Evolutionary conservation across 768 basidiomycete species (phyloP), one percentile per base, ranked within the genome.

Genomic region (Suillus paluster): DNA sequence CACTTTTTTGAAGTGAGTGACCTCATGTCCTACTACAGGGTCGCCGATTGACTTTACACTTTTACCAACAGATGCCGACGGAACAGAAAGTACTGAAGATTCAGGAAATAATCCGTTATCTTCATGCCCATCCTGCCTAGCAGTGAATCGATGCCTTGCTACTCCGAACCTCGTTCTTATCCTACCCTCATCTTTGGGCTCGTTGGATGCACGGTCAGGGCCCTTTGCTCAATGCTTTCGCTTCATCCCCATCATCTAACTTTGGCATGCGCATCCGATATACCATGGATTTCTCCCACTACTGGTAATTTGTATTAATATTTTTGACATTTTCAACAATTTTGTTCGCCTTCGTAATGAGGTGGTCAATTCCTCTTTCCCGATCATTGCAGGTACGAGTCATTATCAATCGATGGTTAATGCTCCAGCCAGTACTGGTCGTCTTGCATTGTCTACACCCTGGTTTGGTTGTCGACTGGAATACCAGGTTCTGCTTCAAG

Each of bases 81-180:
- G 74, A 86, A 30, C 77, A 84, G 45, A 86, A 87, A 65, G 65
- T 87, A 1, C 66, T 76, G 59, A 80, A 80, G 62, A 88, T 87
- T 27, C 68, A 81, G 54, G 82, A 83, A 63, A 73, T 82, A 8
- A 79, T 86, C 62, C 75, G 73, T 38, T 74, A 72, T 57, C 71
- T 86, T 21, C 77, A 66, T 38, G 63, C 61, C 54, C 62, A 69
- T 14, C 60, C 42, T 46, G 46, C 49, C 39, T 53, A 57, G 55
- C 39, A 41, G 38, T 27, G 17, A 19, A 19, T 54, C 36, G 15
- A 25, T 38, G n/a, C 30, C 27, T 50, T 12, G 7, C 7, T 39
- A 9, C 10, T 5, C 14, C 42, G 4, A 2, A 23, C 23, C 4
- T 53, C 21, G 21, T 23, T 36, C 33, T 34, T 4, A 36, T 17